Evolutionary conservation across 495 filamentous ascomycete genomes (phyloP).

Genomic region (Aspergillus nanangensis): DNA sequence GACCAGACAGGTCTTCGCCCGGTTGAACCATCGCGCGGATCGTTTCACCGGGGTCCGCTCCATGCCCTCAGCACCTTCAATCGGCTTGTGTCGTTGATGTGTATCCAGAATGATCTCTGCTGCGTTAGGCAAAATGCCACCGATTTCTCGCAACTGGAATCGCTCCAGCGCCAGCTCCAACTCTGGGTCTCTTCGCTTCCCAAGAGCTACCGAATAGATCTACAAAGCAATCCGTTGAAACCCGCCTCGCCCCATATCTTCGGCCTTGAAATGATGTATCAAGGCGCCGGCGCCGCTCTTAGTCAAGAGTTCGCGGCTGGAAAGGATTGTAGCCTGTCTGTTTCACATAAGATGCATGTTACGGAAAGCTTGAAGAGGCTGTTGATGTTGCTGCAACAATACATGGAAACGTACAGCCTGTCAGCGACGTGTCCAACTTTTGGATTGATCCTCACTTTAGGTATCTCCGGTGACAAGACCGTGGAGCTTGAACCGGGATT

Average conservation of each 20-base stretch:
- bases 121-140: slow-evolving; percentile 23
- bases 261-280: slow-evolving; percentile 36
- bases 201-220: slow-evolving; percentile 29
- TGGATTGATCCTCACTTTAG: slow-evolving; percentile 28
- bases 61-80: slow-evolving; percentile 60
- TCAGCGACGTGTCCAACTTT: slow-evolving; percentile 33
- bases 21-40: slow-evolving; percentile 26
- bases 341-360: slow-evolving; percentile 20
- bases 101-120: slow-evolving; percentile 40
- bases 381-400: slow-evolving; percentile 28
- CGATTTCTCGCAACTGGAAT: slow-evolving; percentile 25
- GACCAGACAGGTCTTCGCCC: slow-evolving; percentile 34
- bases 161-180: slow-evolving; percentile 32
- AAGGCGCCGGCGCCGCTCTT: slow-evolving; percentile 25
- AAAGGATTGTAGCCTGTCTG: slow-evolving; percentile 18
- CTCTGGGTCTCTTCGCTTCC: slow-evolving; percentile 32
- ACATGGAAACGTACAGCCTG: slow-evolving; percentile 37
- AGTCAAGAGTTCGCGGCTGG: slow-evolving; percentile 27
- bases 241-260: slow-evolving; percentile 36
- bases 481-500: slow-evolving; percentile 28
- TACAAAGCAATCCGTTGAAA: slow-evolving; percentile 21
- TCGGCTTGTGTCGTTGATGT: slow-evolving; percentile 40
- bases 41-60: slow-evolving; percentile 47
- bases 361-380: slow-evolving; percentile 31
- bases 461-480: slow-evolving; percentile 7